Conservation (phyloP, 352 stramenopile genomes). For the Phytophthora cactorum region DNA sequence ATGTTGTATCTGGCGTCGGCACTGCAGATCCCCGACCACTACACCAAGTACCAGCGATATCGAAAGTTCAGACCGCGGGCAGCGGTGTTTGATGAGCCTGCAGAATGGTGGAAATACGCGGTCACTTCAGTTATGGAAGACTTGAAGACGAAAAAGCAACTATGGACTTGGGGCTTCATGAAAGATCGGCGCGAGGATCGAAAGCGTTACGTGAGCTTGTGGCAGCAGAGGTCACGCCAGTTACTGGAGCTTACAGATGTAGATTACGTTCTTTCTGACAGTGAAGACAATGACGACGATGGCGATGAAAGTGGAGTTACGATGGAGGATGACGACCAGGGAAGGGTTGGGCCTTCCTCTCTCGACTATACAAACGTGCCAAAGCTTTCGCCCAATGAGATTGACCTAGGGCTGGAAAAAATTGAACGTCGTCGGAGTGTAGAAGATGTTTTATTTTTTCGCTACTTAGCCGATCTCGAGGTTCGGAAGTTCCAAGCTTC, state of each 20-base stretch:
- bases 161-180: conserved; percentile 87
- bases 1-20: conserved; percentile 78
- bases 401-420: conserved; percentile 58
- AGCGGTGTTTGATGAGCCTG: conserved; percentile 59
- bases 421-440: conserved; percentile 78
- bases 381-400: conserved; percentile 30
- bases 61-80: conserved; percentile 65
- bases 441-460: conserved; percentile 89
- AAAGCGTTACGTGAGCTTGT: conserved; percentile 72
- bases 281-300: conserved; percentile 67
- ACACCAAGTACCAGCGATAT: conserved; percentile 82
- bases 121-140: conserved; percentile 72
- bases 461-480: conserved; percentile 75
- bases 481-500: conserved; percentile 42
- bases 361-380: conserved; percentile 16
- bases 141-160: conserved; percentile 62
- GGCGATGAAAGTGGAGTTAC: conserved; percentile 22
- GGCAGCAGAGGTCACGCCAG: conserved; percentile 50
- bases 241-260: conserved; percentile 40
- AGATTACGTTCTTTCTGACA: conserved; percentile 55
- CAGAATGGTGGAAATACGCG: conserved; percentile 84
- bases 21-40: conserved; percentile 75
- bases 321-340: conserved; percentile 23
- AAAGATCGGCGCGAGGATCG: conserved; percentile 83
- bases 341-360: neutral